Evolutionary conservation across 768 basidiomycete genomes (phyloP), one percentile per base, ranked within the genome.

Genomic region (Mycena leptocephala): DNA sequence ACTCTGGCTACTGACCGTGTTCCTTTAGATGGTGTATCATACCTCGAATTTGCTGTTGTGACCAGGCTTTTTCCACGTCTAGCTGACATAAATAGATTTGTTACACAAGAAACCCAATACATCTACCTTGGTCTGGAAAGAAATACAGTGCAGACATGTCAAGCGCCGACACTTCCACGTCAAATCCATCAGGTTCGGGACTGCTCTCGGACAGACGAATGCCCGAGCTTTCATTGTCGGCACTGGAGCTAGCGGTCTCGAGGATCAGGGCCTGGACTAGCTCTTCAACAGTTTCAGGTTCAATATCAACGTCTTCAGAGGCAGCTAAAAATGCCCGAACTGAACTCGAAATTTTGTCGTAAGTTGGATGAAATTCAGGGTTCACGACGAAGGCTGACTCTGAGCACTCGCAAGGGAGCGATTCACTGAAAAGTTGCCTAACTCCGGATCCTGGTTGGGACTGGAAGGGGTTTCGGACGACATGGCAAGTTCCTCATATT

Each of bases 11-110:
- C 91, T 82, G 68, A 95, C 95, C 95, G 64, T 89, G 86, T 83
- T 96, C 94, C 82, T 95, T 96, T 74, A 96, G 86, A 80, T 91
- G 87, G 74, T 86, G 84, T 81, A 91, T 87, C 91, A 96, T 94
- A 70, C 88, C 84, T 76, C 89, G 90, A 33, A 91, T 83, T 80
- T 95, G 93, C 79, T 91, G 89, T 67, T 88, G 88, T 10, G 91
- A 88, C 94, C 94, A 95, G 2, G 86, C n/a, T n/a, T n/a, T 85
- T 72, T 86, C 83, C 65, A 72, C 33, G 48, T 58, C 69, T 69
- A 33, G 56, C 43, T 13, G 46, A 28, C 58, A 62, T 69, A 41
- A 65, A 76, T 48, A 63, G 32, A 14, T 24, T 41, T 59, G 43
- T 58, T n/a, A 22, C 39, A 43, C 43, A 75, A 43, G 33, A 71